Evolutionary conservation across 2,329 filamentous ascomycete species (phyloP).

Genomic region (Geosmithia flava): DNA sequence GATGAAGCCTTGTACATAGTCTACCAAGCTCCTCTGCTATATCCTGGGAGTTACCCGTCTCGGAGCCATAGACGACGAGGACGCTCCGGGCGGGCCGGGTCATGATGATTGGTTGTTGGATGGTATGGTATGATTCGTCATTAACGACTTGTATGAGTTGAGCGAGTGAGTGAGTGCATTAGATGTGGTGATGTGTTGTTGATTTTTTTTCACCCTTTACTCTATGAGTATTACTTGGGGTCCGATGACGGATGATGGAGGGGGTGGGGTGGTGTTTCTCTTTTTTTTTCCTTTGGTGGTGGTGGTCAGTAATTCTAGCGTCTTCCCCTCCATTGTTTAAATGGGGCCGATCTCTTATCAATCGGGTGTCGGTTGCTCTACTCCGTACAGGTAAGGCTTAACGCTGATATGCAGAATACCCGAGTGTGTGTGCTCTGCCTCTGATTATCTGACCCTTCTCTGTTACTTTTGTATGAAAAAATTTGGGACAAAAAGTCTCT

Average conservation of each 20-base stretch:
- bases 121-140: neutral
- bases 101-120: constrained; percentile 7
- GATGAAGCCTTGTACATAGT: constrained; percentile 64
- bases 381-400: too few species aligned
- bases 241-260: constrained; percentile 2
- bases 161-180: neutral
- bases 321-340: neutral
- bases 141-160: neutral
- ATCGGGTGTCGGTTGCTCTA: too few species aligned
- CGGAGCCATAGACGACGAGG: constrained; percentile 81
- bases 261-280: neutral
- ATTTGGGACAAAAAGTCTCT: too few species aligned
- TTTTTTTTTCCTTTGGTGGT: neutral
- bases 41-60: constrained; percentile 91
- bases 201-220: neutral
- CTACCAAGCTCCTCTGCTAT: constrained; percentile 74
- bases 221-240: neutral
- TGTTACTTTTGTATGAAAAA: too few species aligned
- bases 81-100: constrained; percentile 23
- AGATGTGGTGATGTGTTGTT: neutral
- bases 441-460: too few species aligned
- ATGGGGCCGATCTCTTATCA: constrained; percentile 4
- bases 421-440: too few species aligned
- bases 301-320: neutral
- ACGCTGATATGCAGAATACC: neutral